A percentile compares a stretch with the other conserved stretches of the same genome.
phyloP scores from a whole-genome alignment of 257 asterid species.

The Thymus mandschuricus region DNA sequence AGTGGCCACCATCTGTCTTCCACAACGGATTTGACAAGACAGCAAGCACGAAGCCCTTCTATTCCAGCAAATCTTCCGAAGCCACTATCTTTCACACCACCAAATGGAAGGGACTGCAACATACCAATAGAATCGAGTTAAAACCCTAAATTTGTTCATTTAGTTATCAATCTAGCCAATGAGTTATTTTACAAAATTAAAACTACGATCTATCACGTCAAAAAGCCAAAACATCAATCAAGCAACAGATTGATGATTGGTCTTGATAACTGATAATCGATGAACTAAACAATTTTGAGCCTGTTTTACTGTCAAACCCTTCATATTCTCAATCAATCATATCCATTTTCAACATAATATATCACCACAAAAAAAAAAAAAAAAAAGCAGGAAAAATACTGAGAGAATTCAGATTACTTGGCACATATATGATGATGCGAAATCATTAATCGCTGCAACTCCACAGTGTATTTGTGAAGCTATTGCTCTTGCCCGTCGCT shows the following conservation, averaged over 20 bases:
- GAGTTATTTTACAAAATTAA: no score
- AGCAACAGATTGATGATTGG: no score
- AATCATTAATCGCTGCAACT: constrained; percentile 88
- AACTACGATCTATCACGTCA: no score
- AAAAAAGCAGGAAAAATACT: background rate
- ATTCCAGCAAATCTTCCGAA: constrained; percentile 97
- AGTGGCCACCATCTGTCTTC: constrained; percentile 99
- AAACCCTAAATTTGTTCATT: background rate
- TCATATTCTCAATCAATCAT: background rate
- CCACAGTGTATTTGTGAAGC: constrained; percentile 91
- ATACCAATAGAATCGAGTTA: constrained; percentile 26
- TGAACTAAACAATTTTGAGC: background rate
- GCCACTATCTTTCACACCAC: constrained; percentile 96
- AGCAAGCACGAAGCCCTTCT: constrained; percentile 97
- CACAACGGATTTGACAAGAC: constrained; percentile 87
- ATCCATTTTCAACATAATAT: background rate
- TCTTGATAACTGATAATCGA: no score
- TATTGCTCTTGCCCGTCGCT: constrained; percentile 71
- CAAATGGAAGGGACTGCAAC: constrained; percentile 93
- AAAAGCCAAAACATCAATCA: no score
- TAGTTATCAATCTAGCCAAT: no score
- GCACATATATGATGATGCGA: constrained; percentile 93
- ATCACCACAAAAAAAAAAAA: background rate
- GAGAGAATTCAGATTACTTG: constrained; percentile 57
- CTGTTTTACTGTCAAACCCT: background rate